These are phyloP conservation scores for Imleria badia DNA, from an alignment of 768 basidiomycete species.

Conservation along the genomic window DNA sequence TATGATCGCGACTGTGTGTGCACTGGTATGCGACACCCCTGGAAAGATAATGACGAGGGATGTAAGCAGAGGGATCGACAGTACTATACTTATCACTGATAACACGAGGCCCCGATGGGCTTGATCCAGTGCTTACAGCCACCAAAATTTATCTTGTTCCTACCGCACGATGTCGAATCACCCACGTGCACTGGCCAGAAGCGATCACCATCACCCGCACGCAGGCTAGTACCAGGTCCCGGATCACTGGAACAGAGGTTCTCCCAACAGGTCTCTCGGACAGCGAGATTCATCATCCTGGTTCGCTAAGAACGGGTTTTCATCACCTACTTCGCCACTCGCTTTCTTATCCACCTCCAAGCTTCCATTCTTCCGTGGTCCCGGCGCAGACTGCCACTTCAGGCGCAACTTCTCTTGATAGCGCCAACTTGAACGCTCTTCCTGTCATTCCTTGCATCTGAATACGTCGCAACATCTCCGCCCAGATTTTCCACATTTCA, in stretches of 20 bases:
- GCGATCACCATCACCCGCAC: constrained; percentile 15
- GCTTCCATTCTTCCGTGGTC: constrained; percentile 22
- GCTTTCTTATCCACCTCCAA: constrained; percentile 16
- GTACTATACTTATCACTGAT: too few relatives aligned
- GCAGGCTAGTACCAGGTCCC: constrained; percentile 60
- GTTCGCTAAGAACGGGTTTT: constrained; percentile 50
- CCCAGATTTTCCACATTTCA: not conserved
- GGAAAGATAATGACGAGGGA: too few relatives aligned
- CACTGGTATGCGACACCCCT: too few relatives aligned
- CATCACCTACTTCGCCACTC: not conserved
- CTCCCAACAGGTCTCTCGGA: constrained; percentile 47
- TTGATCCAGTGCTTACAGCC: too few relatives aligned
- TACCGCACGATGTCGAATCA: too few relatives aligned
- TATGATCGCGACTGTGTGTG: too few relatives aligned
- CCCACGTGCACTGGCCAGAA: too few relatives aligned
- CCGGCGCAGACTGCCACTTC: constrained; percentile 15
- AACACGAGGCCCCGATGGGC: too few relatives aligned
- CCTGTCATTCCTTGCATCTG: not conserved
- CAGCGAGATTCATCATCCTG: constrained; percentile 39
- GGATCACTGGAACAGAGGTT: too few relatives aligned
- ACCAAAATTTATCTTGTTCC: too few relatives aligned
- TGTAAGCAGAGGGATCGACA: too few relatives aligned
- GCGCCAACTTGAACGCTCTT: not conserved
- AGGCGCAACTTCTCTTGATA: not conserved
- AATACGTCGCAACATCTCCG: not conserved